phyloP scores from a whole-genome alignment of 2,329 filamentous ascomycete species.

The Claviceps quebecensis region DNA sequence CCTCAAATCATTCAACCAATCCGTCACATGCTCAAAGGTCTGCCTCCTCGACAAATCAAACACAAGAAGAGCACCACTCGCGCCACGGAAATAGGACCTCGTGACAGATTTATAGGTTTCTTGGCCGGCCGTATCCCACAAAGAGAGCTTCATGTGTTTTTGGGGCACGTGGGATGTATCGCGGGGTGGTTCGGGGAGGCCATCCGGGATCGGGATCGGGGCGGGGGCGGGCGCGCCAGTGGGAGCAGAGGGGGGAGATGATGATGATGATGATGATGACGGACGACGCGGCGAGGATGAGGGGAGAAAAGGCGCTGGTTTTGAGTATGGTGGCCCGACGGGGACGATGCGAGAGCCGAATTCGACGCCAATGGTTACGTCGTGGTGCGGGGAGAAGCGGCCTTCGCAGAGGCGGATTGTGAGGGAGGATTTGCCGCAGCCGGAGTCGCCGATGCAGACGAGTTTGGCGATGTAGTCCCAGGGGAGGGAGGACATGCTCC shows the following conservation, averaged over 20 bases:
- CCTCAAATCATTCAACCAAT: slow-evolving; percentile 87
- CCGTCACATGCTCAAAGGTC: slow-evolving; percentile 77
- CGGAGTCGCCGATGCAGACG: slow-evolving; percentile 92
- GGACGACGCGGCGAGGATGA: slow-evolving; percentile 5
- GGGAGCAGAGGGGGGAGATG: not conserved
- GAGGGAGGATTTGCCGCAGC: slow-evolving; percentile 87
- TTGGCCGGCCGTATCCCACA: slow-evolving; percentile 95
- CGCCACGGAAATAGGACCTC: slow-evolving; percentile 80
- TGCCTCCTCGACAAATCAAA: slow-evolving; percentile 82
- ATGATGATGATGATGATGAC: not conserved
- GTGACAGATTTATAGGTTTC: slow-evolving; percentile 97
- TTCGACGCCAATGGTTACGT: slow-evolving; percentile 94
- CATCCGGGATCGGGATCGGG: slow-evolving; percentile 12
- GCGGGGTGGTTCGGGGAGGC: slow-evolving; percentile 40
- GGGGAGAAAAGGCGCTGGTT: slow-evolving; percentile 23
- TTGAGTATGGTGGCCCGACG: slow-evolving; percentile 64
- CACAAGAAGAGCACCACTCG: slow-evolving; percentile 60
- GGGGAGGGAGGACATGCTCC: slow-evolving; percentile 46
- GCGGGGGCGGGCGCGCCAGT: not conserved
- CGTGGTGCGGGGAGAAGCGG: slow-evolving; percentile 85
- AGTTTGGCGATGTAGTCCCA: slow-evolving; percentile 99
- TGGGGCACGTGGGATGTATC: slow-evolving; percentile 29
- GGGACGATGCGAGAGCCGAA: slow-evolving; percentile 89
- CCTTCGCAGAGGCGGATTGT: slow-evolving; percentile 94
- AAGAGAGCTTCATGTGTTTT: slow-evolving; percentile 79